These are phyloP conservation scores for Citrus mangshanensis DNA, from an alignment of 345 rosid genomes.

Conservation along the genomic window DNA sequence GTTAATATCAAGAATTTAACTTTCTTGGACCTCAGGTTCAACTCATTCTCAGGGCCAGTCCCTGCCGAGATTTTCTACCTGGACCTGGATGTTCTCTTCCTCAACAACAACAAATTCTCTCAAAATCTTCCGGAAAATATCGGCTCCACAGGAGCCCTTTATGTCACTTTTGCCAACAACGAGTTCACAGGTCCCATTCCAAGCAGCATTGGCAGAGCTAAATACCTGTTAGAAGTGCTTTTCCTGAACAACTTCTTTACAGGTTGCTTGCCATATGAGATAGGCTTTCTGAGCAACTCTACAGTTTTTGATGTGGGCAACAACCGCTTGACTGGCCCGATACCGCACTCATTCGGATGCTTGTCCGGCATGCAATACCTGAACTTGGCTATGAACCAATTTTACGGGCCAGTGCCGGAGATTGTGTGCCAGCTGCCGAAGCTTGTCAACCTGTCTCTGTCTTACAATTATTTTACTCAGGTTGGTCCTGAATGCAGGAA, in stretches of 20 bases:
- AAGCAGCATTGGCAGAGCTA: constrained; percentile 41
- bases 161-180: constrained; percentile 61
- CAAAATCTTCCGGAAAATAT: constrained; percentile 38
- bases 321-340: constrained; percentile 49
- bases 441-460: constrained; percentile 25
- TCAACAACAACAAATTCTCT: constrained; percentile 48
- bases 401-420: constrained; percentile 52
- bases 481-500: constrained; percentile 50
- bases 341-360: constrained; percentile 57
- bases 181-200: constrained; percentile 47
- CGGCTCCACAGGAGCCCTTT: constrained; percentile 39
- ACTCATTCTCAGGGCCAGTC: constrained; percentile 31
- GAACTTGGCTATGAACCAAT: constrained; percentile 34
- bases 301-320: constrained; percentile 40
- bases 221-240: constrained; percentile 40
- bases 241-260: constrained; percentile 42
- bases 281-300: constrained; percentile 34
- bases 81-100: constrained; percentile 49
- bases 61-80: constrained; percentile 33
- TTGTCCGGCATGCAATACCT: constrained; percentile 31
- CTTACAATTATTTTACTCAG: constrained; percentile 54
- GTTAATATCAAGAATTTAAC: constrained; percentile 26
- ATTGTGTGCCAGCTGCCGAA: constrained; percentile 42
- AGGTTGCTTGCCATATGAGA: constrained; percentile 58
- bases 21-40: constrained; percentile 57